These are phyloP conservation scores for Trichosanthes truncata DNA, from an alignment of 306 rosid genomes.

Conservation along the genomic window DNA sequence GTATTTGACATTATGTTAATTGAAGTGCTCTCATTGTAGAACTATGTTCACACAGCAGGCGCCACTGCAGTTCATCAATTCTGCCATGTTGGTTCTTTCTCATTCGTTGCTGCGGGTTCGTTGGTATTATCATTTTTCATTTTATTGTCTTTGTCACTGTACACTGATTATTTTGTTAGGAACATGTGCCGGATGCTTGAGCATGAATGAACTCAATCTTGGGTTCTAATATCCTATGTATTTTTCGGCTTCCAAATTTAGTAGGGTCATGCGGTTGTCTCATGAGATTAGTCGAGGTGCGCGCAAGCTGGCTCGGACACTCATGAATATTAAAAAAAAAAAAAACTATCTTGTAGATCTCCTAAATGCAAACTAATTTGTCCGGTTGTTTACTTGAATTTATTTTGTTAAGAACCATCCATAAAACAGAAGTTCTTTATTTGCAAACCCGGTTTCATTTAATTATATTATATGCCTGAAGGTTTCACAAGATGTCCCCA, in stretches of 20 bases:
- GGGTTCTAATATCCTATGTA: background rate
- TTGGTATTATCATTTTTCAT: constrained; percentile 46
- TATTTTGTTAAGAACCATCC: background rate
- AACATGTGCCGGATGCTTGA: background rate
- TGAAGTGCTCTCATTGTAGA: constrained; percentile 39
- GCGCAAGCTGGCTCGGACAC: background rate
- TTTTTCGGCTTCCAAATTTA: background rate
- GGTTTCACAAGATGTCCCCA: constrained; percentile 87
- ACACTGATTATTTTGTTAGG: background rate
- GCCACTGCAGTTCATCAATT: constrained; percentile 80
- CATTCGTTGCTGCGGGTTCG: constrained; percentile 88
- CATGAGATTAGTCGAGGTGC: background rate
- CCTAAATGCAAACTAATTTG: background rate
- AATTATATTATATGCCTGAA: constrained; percentile 26
- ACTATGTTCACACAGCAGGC: constrained; percentile 82
- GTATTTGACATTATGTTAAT: constrained; percentile 10
- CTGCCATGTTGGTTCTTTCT: constrained; percentile 75
- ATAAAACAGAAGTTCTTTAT: background rate
- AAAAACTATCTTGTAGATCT: background rate
- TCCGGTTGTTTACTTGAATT: background rate
- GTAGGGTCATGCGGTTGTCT: too few species aligned
- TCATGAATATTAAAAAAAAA: too few species aligned
- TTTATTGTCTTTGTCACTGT: background rate
- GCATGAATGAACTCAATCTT: background rate
- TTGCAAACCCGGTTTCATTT: background rate